A percentile compares a stretch with the other conserved stretches of the same genome.
Conservation (phyloP, 805 yeast species). For the Myxozyma sirexii region DNA sequence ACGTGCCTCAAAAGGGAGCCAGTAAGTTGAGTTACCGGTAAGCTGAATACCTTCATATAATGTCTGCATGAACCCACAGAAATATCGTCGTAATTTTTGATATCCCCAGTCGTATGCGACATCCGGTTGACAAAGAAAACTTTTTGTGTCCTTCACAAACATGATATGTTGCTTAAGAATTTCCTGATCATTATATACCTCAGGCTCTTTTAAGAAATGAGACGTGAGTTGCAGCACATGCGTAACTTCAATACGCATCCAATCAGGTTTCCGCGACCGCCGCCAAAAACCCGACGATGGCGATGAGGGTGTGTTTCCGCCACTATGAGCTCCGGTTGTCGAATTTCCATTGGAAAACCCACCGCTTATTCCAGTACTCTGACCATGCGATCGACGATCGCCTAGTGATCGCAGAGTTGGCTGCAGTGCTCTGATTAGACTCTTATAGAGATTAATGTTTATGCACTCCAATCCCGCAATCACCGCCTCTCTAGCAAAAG, state of each 20-base stretch:
- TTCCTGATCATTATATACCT: constrained; percentile 65
- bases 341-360: background rate
- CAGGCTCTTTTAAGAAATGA: constrained; percentile 56
- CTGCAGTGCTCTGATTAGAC: constrained; percentile 60
- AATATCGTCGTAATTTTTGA: constrained; percentile 78
- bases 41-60: constrained; percentile 52
- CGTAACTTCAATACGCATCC: constrained; percentile 71
- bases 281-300: constrained; percentile 26
- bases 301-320: background rate
- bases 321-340: background rate
- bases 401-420: constrained; percentile 13
- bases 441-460: constrained; percentile 83
- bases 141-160: constrained; percentile 63
- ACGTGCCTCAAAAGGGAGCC: constrained; percentile 87
- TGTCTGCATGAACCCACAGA: constrained; percentile 77
- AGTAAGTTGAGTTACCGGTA: constrained; percentile 47
- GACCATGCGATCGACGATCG: constrained; percentile 6
- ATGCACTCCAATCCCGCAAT: constrained; percentile 87
- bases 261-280: constrained; percentile 35
- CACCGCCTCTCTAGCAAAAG: constrained; percentile 76
- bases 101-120: constrained; percentile 69
- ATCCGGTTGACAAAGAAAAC: constrained; percentile 56
- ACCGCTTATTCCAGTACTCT: background rate
- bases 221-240: constrained; percentile 75
- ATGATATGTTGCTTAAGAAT: constrained; percentile 64